These are phyloP conservation scores for Cercospora sesami DNA, from an alignment of 2,329 filamentous ascomycete genomes.

Conservation along the genomic window DNA sequence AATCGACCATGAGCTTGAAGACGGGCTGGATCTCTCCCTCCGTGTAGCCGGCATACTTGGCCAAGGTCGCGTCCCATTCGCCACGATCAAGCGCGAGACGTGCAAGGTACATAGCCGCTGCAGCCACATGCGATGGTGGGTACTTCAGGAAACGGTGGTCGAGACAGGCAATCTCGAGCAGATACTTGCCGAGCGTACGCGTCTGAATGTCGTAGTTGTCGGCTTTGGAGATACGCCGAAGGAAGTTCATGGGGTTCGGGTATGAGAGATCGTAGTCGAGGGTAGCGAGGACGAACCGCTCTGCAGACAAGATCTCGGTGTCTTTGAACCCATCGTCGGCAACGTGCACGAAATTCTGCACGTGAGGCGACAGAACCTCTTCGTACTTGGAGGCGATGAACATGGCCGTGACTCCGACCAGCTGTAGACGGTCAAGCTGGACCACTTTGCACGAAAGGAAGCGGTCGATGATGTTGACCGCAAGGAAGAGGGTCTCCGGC, in stretches of 20 bases:
- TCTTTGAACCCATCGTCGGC: conserved; percentile 96
- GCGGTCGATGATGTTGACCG: conserved; percentile 97
- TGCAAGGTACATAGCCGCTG: conserved; percentile 91
- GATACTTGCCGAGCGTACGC: conserved; percentile 93
- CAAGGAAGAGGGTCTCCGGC: conserved; percentile 92
- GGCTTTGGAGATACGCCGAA: conserved; percentile 96
- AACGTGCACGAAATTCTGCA: conserved; percentile 94
- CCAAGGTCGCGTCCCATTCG: conserved; percentile 84
- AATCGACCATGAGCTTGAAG: conserved; percentile 93
- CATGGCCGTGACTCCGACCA: conserved; percentile 98
- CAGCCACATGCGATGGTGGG: conserved; percentile 85
- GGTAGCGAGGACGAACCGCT: conserved; percentile 86
- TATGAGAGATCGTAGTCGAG: conserved; percentile 98
- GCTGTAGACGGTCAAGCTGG: conserved; percentile 89
- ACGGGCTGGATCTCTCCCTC: conserved; percentile 93
- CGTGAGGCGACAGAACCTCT: conserved; percentile 93
- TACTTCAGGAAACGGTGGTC: conserved; percentile 92
- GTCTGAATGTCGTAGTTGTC: conserved; percentile 99
- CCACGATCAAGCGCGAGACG: conserved; percentile 88
- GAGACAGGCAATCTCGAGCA: conserved; percentile 93
- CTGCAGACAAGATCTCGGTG: conserved; percentile 93
- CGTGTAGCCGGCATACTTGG: conserved; percentile 88
- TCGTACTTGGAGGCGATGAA: conserved; percentile 99
- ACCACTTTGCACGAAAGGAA: conserved; percentile 96
- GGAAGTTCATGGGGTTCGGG: conserved; percentile 99